Evolutionary conservation across 2,329 filamentous ascomycete genomes (phyloP), one percentile per base, ranked within the genome.

Genomic region (Ophidiomyces ophidiicola): DNA sequence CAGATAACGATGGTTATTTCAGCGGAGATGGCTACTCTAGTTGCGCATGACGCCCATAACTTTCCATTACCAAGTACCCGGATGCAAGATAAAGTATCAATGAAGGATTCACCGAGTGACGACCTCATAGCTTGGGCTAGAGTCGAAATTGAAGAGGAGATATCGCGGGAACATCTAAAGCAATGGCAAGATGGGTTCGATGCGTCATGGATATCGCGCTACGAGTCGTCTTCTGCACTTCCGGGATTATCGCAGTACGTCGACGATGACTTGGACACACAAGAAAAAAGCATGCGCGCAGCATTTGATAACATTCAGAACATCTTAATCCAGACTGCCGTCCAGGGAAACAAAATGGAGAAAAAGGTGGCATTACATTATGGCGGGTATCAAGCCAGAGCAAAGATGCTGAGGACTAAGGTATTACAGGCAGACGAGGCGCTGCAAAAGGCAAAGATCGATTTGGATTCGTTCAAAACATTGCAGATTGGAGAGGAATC

Each of bases 351-450:
- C 55, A 92, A 88, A 60, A 67, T 93, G 1, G 87, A 96, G 62
- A 94, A 94, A 72, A 94, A 90, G 62, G 73, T 98, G n/a, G 70
- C 71, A 0, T 69, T 93, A 39, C 80, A 90, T 52, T 76, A 93
- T 2, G 87, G 87, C 17, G 90, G 90, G 10, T 98, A 98, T 62
- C 79, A 87, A 57, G 78, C 86, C 50, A 80, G 90, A 21, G 78
- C 84, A 23, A 86, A 86, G 59, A 78, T 76, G 50, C 71, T 98
- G 18, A 74, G 77, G 15, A 72, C 78, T 44, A 96, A 94, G 65
- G 82, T 92, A 46, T 61, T 63, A 12, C 82, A 86, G 48, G 83
- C 85, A 1, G 74, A 77, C 18, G 73, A 77, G 14, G 81, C 81
- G 2, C 68, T 94, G 10, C 75, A 80, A 42, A 82, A 82, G 62